Evolutionary conservation across 2,329 filamentous ascomycete species (phyloP), one percentile per base, ranked within the genome.

Genomic region (Periconia sp.): DNA sequence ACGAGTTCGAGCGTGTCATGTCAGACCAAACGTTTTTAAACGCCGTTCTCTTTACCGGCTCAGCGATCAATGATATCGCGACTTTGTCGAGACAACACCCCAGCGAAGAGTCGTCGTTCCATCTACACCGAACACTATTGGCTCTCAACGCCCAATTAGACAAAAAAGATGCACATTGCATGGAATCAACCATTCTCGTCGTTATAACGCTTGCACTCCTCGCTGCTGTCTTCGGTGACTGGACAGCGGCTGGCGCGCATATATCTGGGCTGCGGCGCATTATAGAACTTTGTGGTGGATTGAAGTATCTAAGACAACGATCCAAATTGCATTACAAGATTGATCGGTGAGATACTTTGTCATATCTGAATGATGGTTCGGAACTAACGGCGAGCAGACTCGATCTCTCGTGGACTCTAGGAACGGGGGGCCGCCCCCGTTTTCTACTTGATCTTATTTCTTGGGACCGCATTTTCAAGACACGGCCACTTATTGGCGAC

Each of bases 291-390:
- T 34, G 54, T 16, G 54, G 54, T 5, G 39, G 36, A 1, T 15
- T 43, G 13, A 15, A 23, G 1, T 52, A 43, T 23, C 25, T 57
- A 12, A 16, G 15, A 10, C 7, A 21, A 12, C 30, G 44, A 26
- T 44, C 51, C 11, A 46, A 40, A 9, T 19, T 57, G 19, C 51
- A 52, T 19, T 54, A 50, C 31, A 54, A 54, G 33, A 36, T 57
- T 13, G 54, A 57, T 42, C 38, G 52, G 47, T 52, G 25, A 36
- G 50, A 36, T 4, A 11, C 10, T 10, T 25, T 2, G 9, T 9
- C 15, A 15, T 17, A 19, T 5, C 12, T n/a, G n/a, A n/a, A n/a
- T n/a, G n/a, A n/a, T n/a, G n/a, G n/a, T n/a, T n/a, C n/a, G n/a
- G n/a, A n/a, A n/a, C n/a, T n/a, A n/a, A n/a, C n/a, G 19, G 12